Evolutionary conservation across 1,284 basidiomycete species (phyloP), one percentile per base, ranked within the genome.

Genomic region (Volvariella volvacea): DNA sequence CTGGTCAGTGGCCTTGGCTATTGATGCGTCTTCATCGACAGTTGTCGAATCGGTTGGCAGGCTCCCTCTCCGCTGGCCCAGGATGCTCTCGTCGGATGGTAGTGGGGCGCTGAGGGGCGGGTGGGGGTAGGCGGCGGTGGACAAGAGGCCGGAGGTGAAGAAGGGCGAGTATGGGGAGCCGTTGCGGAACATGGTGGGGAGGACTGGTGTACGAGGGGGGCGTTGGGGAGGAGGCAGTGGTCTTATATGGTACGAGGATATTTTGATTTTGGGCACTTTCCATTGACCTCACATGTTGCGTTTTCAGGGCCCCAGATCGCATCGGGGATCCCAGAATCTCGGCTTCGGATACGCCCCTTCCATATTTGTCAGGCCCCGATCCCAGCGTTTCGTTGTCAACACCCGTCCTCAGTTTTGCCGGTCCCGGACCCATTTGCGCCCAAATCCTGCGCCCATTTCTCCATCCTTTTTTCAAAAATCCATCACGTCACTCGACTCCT

Each of bases 141-240:
- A 70, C 47, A 75, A 61, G 16, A 80, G 67, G 42, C 78, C 78
- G n/a, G 74, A 74, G 7, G 71, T 78, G 69, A 80, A 80, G 59
- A 80, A 75, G 22, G 74, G 66, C 1, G 76, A 78, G 53, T 80
- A 80, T 48, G 67, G 67, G 6, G 67, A 68, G 52, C 55, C 56
- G 20, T 58, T 48, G 47, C 49, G 48, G 51, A 65, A 65, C 64
- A 64, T 65, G 45, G 40, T 41, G 17, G 39, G 8, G 33, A 31
- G n/a, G 34, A 15, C n/a, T 36, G 34, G 34, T 16, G 21, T 2
- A 15, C 21, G 36, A 22, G 43, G 39, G 48, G 46, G 42, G 25
- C 16, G 22, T 19, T 19, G 20, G 19, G 12, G 21, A 15, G 16
- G 41, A 37, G 33, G 42, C 22, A 28, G 14, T 20, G 6, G 34